These are phyloP conservation scores for Haplosporangium gracile DNA, from an alignment of 192 early-diverging fungal genomes.

Conservation along the genomic window DNA sequence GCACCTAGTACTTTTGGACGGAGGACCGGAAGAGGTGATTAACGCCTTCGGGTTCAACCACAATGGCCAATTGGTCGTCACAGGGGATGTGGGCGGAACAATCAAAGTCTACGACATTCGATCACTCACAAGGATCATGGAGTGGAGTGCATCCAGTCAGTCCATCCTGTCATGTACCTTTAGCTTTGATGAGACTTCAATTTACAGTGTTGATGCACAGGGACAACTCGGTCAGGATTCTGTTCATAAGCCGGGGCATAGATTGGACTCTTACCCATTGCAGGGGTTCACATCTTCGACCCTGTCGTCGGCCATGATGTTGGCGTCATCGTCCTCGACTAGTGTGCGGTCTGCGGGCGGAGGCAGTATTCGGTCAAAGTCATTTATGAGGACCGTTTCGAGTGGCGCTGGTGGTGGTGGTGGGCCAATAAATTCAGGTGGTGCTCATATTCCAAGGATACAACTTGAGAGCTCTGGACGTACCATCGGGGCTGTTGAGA, in stretches of 20 bases:
- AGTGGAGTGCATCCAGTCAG: conserved; percentile 61
- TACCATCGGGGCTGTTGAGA: conserved; percentile 6
- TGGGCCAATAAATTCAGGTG: conserved; percentile 7
- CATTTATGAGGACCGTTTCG: conserved; percentile 28
- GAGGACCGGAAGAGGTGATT: conserved; percentile 44
- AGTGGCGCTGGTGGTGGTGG: neutral
- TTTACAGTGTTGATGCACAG: conserved; percentile 60
- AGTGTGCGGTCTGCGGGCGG: conserved; percentile 41
- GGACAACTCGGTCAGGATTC: conserved; percentile 65
- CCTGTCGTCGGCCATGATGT: conserved; percentile 37
- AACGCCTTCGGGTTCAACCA: conserved; percentile 72
- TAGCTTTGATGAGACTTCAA: conserved; percentile 75
- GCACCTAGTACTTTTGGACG: conserved; percentile 22
- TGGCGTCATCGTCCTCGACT: conserved; percentile 32
- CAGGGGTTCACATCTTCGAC: conserved; percentile 62
- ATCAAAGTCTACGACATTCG: conserved; percentile 69
- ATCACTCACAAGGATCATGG: conserved; percentile 67
- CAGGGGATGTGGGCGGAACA: conserved; percentile 64
- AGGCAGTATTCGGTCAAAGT: conserved; percentile 49
- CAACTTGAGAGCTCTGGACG: conserved; percentile 37
- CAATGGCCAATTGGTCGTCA: conserved; percentile 72
- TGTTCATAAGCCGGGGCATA: conserved; percentile 63
- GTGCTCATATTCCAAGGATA: conserved; percentile 32
- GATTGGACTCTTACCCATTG: conserved; percentile 49
- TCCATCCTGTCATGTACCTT: conserved; percentile 66